Conservation (phyloP, 257 asterid genomes). For the Scutellaria minor region DNA sequence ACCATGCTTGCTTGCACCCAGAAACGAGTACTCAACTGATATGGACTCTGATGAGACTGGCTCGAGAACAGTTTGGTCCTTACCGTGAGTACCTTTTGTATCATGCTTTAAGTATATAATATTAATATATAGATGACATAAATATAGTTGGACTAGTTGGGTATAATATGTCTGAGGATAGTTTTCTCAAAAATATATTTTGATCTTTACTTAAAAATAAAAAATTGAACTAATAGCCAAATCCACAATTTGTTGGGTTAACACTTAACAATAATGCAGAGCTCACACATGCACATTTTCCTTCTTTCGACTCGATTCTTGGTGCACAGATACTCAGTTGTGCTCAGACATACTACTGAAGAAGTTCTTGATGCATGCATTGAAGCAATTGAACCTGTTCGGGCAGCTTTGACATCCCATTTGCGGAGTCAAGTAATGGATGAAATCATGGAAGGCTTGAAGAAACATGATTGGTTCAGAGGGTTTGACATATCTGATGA, state of each 20-base stretch:
- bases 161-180: background rate
- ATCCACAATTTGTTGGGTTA: background rate
- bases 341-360: slow-evolving; percentile 92
- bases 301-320: slow-evolving; percentile 24
- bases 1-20: slow-evolving; percentile 84
- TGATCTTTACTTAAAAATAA: background rate
- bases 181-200: background rate
- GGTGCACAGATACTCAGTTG: slow-evolving; percentile 74
- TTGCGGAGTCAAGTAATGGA: slow-evolving; percentile 75
- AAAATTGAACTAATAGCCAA: background rate
- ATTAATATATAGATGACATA: background rate
- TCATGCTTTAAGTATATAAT: slow-evolving; percentile 14
- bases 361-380: slow-evolving; percentile 93
- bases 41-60: slow-evolving; percentile 39
- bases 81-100: slow-evolving; percentile 67
- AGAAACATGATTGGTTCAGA: slow-evolving; percentile 66
- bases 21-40: slow-evolving; percentile 43
- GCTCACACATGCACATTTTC: slow-evolving; percentile 17
- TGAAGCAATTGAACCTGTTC: slow-evolving; percentile 78
- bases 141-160: background rate
- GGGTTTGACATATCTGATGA: slow-evolving; percentile 86
- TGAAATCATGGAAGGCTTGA: slow-evolving; percentile 72
- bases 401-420: slow-evolving; percentile 75
- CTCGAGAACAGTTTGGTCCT: slow-evolving; percentile 73
- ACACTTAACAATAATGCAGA: background rate